Percentiles rank a stretch among this genome's conserved stretches.
phyloP scores from a whole-genome alignment of 2,329 filamentous ascomycete genomes.

The Epichloe brachyelytri region DNA sequence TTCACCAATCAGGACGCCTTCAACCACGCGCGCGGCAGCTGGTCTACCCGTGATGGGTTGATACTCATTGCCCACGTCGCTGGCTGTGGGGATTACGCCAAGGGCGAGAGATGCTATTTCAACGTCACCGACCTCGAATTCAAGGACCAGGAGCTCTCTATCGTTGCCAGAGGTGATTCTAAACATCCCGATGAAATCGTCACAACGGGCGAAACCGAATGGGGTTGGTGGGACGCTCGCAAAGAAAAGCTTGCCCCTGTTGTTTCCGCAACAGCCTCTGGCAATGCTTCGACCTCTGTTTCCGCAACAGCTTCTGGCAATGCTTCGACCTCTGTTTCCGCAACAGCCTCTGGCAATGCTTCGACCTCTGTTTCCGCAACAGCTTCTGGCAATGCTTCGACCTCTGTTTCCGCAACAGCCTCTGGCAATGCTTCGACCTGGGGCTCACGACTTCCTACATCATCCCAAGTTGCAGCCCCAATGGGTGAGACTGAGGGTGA shows the following conservation, averaged over 20 bases:
- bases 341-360: background rate
- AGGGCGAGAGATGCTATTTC: conserved; percentile 19
- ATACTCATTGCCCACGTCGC: conserved; percentile 15
- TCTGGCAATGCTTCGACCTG: background rate
- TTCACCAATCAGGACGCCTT: conserved; percentile 13
- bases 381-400: background rate
- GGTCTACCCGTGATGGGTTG: conserved; percentile 10
- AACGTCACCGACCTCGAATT: conserved; percentile 10
- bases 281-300: background rate
- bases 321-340: background rate
- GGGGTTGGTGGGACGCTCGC: conserved; percentile 13
- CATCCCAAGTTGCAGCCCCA: background rate
- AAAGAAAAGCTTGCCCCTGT: background rate
- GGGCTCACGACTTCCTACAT: background rate
- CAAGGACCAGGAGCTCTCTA: conserved; percentile 5
- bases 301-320: too few relatives aligned
- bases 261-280: background rate
- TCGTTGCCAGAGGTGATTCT: conserved; percentile 11
- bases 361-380: background rate
- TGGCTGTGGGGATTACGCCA: conserved; percentile 14
- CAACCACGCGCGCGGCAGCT: conserved; percentile 11
- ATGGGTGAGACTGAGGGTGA: too few relatives aligned
- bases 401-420: background rate
- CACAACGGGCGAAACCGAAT: conserved; percentile 12
- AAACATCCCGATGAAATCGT: conserved; percentile 12